Percentiles rank a stretch among this genome's conserved stretches.
phyloP scores from a whole-genome alignment of 2,329 filamentous ascomycete genomes.

The Colletotrichum sp. region DNA sequence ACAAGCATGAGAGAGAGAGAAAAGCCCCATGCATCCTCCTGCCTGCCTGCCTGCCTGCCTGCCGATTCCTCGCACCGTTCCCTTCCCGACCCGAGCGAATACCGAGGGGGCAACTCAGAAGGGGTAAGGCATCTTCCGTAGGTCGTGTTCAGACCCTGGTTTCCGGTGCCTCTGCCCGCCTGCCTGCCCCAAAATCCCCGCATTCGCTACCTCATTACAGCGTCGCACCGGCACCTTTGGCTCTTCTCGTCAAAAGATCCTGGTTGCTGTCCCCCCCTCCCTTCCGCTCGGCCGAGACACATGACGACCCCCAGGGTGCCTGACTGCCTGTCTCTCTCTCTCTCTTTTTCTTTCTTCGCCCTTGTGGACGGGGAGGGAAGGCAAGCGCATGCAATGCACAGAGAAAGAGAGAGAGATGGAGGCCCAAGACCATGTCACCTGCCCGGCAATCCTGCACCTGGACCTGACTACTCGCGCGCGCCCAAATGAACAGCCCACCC shows the following conservation, averaged over 20 bases:
- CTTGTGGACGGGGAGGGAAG: background rate
- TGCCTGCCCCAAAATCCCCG: background rate
- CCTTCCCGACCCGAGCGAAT: background rate
- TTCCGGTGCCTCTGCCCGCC: background rate
- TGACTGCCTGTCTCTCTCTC: background rate
- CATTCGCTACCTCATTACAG: background rate
- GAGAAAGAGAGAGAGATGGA: background rate
- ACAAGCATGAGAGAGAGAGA: background rate
- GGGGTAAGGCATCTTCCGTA: no score
- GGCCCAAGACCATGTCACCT: background rate
- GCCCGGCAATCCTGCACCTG: background rate
- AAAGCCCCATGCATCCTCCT: background rate
- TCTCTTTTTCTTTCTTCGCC: background rate
- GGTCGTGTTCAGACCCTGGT: background rate
- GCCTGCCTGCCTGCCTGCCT: background rate
- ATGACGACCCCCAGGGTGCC: background rate
- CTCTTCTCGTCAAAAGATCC: background rate
- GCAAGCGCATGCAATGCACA: background rate
- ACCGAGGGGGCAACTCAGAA: background rate
- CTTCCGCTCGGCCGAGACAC: slow-evolving; percentile 1
- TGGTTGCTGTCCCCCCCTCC: background rate
- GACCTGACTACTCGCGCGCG: background rate
- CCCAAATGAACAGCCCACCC: background rate
- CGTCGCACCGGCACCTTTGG: background rate
- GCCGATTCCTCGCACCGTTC: background rate